These are phyloP conservation scores for Jamesozyma piceae DNA, from an alignment of 805 yeast species.

Conservation along the genomic window DNA sequence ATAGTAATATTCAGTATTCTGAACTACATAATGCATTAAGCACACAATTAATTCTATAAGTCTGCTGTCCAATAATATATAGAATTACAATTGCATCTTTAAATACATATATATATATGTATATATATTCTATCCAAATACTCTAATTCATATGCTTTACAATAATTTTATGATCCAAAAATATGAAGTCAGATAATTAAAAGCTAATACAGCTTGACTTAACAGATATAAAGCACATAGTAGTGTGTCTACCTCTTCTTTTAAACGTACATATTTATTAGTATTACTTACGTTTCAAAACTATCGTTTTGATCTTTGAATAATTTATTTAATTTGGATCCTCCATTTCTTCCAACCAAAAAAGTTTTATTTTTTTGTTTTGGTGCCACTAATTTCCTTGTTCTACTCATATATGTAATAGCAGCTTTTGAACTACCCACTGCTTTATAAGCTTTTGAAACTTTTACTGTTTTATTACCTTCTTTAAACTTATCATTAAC, in stretches of 20 bases:
- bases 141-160: no score
- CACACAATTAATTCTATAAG: slow-evolving; percentile 19
- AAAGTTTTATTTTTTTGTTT: slow-evolving; percentile 6
- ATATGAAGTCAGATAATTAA: background rate
- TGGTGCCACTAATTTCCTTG: slow-evolving; percentile 27
- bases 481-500: slow-evolving; percentile 35
- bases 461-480: slow-evolving; percentile 39
- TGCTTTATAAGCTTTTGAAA: slow-evolving; percentile 44
- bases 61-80: background rate
- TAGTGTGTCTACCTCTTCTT: background rate
- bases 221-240: no score
- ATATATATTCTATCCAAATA: no score
- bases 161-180: no score
- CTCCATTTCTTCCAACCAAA: background rate
- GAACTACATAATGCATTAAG: slow-evolving; percentile 26
- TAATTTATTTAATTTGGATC: slow-evolving; percentile 7
- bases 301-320: slow-evolving; percentile 15
- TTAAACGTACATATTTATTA: background rate
- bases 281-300: slow-evolving; percentile 10
- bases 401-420: slow-evolving; percentile 43
- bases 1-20: slow-evolving; percentile 15
- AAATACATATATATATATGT: background rate
- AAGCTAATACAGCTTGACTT: no score
- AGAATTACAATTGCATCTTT: background rate
- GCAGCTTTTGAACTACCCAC: slow-evolving; percentile 51